Conservation (phyloP, 2,329 filamentous ascomycete species). For the Fusarium albosuccineum region DNA sequence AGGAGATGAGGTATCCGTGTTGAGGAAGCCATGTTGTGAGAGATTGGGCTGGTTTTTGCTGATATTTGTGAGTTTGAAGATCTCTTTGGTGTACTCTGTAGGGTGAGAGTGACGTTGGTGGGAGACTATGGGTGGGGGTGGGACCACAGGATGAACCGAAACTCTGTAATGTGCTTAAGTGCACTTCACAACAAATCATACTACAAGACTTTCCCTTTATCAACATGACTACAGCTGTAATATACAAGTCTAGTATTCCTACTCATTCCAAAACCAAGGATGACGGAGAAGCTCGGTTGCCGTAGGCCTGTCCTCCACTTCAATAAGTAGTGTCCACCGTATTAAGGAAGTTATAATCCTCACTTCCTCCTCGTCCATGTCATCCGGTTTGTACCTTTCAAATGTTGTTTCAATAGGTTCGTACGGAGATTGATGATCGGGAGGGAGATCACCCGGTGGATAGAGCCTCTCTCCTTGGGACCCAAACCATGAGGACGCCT, state of each 20-base stretch:
- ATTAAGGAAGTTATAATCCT: not conserved
- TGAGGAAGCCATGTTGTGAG: slow-evolving; percentile 46
- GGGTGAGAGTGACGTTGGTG: slow-evolving; percentile 16
- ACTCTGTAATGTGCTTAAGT: no score
- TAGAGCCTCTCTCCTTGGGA: not conserved
- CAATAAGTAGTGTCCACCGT: not conserved
- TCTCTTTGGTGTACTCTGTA: slow-evolving; percentile 37
- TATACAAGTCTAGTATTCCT: no score
- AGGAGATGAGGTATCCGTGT: slow-evolving; percentile 73
- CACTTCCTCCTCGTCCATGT: not conserved
- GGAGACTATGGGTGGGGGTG: slow-evolving; percentile 23
- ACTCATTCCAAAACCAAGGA: not conserved
- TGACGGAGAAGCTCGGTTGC: not conserved
- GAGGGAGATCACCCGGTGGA: not conserved
- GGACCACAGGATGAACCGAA: slow-evolving; percentile 6
- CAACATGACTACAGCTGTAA: no score
- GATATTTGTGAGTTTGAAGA: slow-evolving; percentile 34
- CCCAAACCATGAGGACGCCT: not conserved
- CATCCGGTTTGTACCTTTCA: not conserved
- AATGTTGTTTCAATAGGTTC: not conserved
- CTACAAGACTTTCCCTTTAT: no score
- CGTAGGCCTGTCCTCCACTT: not conserved
- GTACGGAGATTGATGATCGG: not conserved
- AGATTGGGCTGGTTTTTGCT: slow-evolving; percentile 3
- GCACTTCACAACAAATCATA: no score